Conservation (phyloP, 441 rosid genomes). For the Raphanus hybrid region DNA sequence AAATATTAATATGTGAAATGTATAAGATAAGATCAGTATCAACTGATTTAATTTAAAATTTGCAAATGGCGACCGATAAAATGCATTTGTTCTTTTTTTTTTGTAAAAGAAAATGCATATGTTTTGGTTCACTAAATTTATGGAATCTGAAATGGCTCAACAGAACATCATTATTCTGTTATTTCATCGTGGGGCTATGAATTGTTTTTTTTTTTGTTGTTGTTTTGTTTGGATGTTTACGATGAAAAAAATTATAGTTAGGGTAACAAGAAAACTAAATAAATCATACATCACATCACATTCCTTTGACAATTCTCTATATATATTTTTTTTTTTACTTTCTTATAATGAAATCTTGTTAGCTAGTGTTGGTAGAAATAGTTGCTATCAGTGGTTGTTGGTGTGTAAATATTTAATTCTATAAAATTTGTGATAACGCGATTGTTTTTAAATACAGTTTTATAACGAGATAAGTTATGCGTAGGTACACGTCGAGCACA, state of each 20-base stretch:
- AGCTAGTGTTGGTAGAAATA: no score
- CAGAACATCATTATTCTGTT: background rate
- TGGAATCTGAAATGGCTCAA: background rate
- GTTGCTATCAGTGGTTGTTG: no score
- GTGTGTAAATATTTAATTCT: slow-evolving; percentile 1
- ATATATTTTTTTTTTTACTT: background rate
- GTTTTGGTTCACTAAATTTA: background rate
- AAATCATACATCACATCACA: background rate
- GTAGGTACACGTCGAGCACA: slow-evolving; percentile 54
- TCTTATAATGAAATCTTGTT: background rate
- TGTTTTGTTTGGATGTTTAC: background rate
- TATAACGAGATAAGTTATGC: slow-evolving; percentile 3
- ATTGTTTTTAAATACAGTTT: no score
- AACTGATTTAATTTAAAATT: background rate
- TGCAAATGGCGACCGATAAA: slow-evolving; percentile 4
- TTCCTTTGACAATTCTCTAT: background rate
- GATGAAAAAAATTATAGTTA: background rate
- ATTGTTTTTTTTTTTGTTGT: no score
- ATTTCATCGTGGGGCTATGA: background rate
- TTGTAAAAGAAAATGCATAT: slow-evolving; percentile 5
- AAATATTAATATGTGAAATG: background rate
- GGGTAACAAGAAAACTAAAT: background rate
- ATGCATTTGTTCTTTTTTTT: background rate
- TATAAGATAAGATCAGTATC: background rate
- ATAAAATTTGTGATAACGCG: background rate